These are phyloP conservation scores for Oleoguttula mirabilis DNA, from an alignment of 495 filamentous ascomycete species.

Conservation along the genomic window DNA sequence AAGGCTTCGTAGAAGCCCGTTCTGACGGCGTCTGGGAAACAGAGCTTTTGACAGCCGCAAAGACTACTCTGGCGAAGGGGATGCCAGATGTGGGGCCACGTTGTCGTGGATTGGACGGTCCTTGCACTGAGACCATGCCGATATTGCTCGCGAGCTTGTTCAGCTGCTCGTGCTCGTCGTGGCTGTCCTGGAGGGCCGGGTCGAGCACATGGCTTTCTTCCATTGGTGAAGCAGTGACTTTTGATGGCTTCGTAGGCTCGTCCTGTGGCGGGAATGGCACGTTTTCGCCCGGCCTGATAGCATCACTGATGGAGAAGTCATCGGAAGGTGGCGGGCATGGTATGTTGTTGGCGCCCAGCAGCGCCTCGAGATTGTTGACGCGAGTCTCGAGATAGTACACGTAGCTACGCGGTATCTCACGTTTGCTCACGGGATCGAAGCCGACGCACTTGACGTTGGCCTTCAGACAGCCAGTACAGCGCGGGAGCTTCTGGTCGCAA, in stretches of 20 bases:
- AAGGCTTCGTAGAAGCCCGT: constrained; percentile 36
- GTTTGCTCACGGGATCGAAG: constrained; percentile 90
- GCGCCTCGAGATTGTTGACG: constrained; percentile 68
- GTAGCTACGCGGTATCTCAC: constrained; percentile 80
- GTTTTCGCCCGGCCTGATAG: constrained; percentile 34
- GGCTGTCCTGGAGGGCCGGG: constrained; percentile 34
- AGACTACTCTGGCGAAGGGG: constrained; percentile 87
- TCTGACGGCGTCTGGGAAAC: constrained; percentile 47
- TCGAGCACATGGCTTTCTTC: constrained; percentile 10
- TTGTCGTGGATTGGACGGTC: constrained; percentile 63
- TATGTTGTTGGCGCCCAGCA: constrained; percentile 58
- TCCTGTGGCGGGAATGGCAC: constrained; percentile 8
- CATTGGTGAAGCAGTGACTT: background rate
- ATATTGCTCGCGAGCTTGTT: constrained; percentile 66
- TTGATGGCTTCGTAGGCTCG: background rate
- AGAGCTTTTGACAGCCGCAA: constrained; percentile 83
- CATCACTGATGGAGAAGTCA: constrained; percentile 51
- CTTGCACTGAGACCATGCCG: constrained; percentile 64
- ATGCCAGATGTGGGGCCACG: constrained; percentile 82
- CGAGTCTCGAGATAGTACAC: constrained; percentile 87
- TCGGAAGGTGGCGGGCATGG: constrained; percentile 61
- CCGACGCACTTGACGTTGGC: constrained; percentile 75
- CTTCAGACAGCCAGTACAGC: constrained; percentile 84
- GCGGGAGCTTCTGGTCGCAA: constrained; percentile 83
- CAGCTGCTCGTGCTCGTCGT: constrained; percentile 50